Evolutionary conservation across 192 early-diverging fungal species (phyloP), one percentile per base, ranked within the genome.

Genomic region (Phycomyces nitens): DNA sequence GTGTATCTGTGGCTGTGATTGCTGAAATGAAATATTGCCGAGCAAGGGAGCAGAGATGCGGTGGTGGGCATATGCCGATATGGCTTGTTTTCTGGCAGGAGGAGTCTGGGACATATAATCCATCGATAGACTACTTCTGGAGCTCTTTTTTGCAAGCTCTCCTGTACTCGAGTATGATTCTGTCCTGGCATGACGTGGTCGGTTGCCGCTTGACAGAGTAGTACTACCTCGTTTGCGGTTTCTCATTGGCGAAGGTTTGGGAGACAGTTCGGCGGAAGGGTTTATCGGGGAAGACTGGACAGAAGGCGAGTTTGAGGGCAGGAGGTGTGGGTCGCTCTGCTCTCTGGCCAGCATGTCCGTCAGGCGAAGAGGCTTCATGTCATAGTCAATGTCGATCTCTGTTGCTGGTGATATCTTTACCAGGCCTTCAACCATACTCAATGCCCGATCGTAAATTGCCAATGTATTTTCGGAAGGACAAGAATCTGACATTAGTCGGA

Each of bases 41-140:
- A 63, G 29, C 15, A 51, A 29, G 27, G 64, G 64, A 34, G 64
- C 64, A 47, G 64, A 65, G 1, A 65, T 21, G 47, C 64, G 40
- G 49, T 65, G 53, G 44, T 49, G 53, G 6, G 64, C 55, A 50
- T 65, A 65, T 18, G 54, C 38, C 0, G 53, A 49, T 8, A 24
- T 47, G 12, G 55, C 23, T 11, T 47, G 44, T 11, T 14, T 14
- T 18, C 44, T 14, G 3, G 12, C 18, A 14, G 18, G 44, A n/a
- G 44, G 12, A 3, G 12, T 14, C 12, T 47, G 44, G 3, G 44
- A 18, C 18, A 22, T 50, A 50, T 50, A 16, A 16, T 50, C 16
- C 29, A 50, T 50, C 49, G 49, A 16, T 50, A 22, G n/a, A 9
- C 21, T 50, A 22, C 49, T 50, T 50, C 49, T 50, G 2, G 49